These are phyloP conservation scores for Elaeis guineensis DNA, from an alignment of 176 grass and related monocot genomes.

Conservation along the genomic window DNA sequence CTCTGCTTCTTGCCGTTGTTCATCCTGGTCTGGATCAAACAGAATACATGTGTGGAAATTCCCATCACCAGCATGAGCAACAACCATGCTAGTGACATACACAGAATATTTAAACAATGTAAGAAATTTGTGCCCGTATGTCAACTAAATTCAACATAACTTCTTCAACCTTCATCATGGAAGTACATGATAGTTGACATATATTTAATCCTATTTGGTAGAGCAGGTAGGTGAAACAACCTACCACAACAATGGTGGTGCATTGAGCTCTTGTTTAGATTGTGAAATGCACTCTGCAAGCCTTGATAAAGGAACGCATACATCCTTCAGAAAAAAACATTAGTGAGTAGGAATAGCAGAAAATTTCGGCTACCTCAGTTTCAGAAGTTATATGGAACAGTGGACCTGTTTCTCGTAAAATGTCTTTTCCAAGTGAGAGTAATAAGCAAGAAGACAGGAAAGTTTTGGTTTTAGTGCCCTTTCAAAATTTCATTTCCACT, in stretches of 20 bases:
- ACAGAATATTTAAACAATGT: no score
- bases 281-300: constrained; percentile 92
- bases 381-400: background rate
- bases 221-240: constrained; percentile 18
- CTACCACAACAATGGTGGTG: constrained; percentile 81
- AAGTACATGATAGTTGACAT: no score
- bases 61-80: constrained; percentile 94
- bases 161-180: no score
- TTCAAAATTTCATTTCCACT: no score
- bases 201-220: background rate
- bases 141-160: no score
- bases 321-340: constrained; percentile 48
- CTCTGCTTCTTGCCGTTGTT: constrained; percentile 70
- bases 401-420: no score
- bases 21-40: constrained; percentile 73
- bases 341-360: background rate
- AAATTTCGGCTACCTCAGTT: background rate
- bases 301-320: constrained; percentile 89
- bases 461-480: no score
- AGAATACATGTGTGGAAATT: constrained; percentile 97
- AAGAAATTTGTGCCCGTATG: no score
- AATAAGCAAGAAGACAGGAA: no score
- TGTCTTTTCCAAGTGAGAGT: no score
- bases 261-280: constrained; percentile 79
- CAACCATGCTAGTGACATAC: constrained; percentile 48